Base-by-base conservation (phyloP, 208 protist species). In the Crithidia expoeki region DNA sequence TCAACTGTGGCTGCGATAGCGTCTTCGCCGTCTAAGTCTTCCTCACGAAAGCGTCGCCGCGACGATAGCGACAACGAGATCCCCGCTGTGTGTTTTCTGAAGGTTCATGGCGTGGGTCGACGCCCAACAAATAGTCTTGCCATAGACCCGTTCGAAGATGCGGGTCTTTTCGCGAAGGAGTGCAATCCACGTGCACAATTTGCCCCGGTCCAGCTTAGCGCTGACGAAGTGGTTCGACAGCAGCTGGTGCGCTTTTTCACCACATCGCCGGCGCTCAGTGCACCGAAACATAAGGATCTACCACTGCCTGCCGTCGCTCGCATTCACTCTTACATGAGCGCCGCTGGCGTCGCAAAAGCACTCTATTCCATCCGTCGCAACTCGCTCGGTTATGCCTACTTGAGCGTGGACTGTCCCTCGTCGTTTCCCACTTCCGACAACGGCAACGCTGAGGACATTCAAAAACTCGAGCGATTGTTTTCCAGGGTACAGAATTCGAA, bases 181-280 rank as follows among this genome's bases (percentile, higher is more conserved):
- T 42, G 33, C 23, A 71, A 76, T 12, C 63, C 49, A 0, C 28
- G 28, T 28, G 63, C 66, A 4, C 63, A 66, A 40, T 59, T 38
- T 6, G 63, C 63, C 6, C 27, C 56, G 11, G 2, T 70, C 23
- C 17, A 50, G 25, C 34, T 46, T 4, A 76, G 64, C 47, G 1
- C 2, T 10, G 71, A 71, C 27, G 71, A 68, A 16, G 44, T 21
- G 19, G 47, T 2, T 17, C 52, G 47, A 16, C 44, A 66, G 38
- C 53, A 76, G 28, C 40, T 76, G 23, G 44, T 57, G 25, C 19
- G 5, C 25, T 10, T 76, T 11, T 67, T 76, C 9, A 62, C 71
- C 0, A 23, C 25, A 4, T 30, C 25, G 9, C 21, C 40, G 17
- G 16, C 49, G 0, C 11, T 21, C 16, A 62, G 63, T 1, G n/a